These are phyloP conservation scores for Scedosporium aurantiacum DNA, from an alignment of 2,329 filamentous ascomycete species.

Conservation along the genomic window DNA sequence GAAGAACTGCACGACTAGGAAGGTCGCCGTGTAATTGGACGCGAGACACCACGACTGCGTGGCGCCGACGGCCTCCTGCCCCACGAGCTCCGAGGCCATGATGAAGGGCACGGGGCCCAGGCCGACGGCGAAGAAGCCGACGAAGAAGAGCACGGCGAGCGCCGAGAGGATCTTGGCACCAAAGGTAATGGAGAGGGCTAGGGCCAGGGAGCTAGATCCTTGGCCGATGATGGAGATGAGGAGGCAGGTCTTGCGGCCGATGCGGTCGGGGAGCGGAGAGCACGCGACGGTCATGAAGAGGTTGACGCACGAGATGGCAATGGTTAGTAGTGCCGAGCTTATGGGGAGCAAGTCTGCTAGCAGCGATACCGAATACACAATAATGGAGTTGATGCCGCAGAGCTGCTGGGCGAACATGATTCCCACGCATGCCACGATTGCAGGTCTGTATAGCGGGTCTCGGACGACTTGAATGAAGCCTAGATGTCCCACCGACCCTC, in stretches of 20 bases:
- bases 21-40: conserved; percentile 83
- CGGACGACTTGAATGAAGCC: conserved; percentile 55
- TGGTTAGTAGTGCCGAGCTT: conserved; percentile 73
- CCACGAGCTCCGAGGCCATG: conserved; percentile 80
- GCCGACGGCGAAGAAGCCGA: conserved; percentile 80
- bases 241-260: conserved; percentile 79
- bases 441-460: conserved; percentile 57
- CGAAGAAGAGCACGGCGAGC: conserved; percentile 71
- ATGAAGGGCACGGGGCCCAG: conserved; percentile 94
- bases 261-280: conserved; percentile 73
- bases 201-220: conserved; percentile 62
- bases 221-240: conserved; percentile 76
- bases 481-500: conserved; percentile 25
- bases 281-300: conserved; percentile 71
- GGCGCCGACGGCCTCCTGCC: conserved; percentile 79
- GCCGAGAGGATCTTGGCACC: conserved; percentile 67
- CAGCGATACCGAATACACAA: conserved; percentile 96
- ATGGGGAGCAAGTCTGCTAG: conserved; percentile 71
- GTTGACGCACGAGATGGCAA: conserved; percentile 78
- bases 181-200: conserved; percentile 71
- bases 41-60: conserved; percentile 81
- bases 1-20: conserved; percentile 90
- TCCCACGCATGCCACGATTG: conserved; percentile 73
- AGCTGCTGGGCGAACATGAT: conserved; percentile 7
- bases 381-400: conserved; percentile 62